Evolutionary conservation across 768 basidiomycete species (phyloP), one percentile per base, ranked within the genome.

Genomic region (Cytidiella melzeri): DNA sequence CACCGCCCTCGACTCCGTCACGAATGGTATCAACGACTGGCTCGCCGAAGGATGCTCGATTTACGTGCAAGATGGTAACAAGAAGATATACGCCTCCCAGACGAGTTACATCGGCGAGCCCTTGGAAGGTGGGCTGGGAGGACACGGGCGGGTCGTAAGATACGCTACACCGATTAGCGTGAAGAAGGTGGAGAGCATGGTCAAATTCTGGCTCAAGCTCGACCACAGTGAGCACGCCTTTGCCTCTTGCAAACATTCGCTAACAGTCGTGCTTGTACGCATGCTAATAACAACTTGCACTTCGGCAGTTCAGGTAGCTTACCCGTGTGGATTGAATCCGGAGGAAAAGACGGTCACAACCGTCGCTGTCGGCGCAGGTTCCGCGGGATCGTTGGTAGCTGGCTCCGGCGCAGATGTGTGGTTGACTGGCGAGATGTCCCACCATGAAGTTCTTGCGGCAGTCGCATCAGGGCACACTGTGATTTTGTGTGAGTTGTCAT

Each of bases 11-110:
- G 95, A 98, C 67, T 75, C 75, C n/a, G 81, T 88, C 1, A 75
- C 78, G 57, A 87, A 79, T 4, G 94, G 95, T 0, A 79, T 95
- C 46, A 96, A 95, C 61, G 92, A 94, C 67, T 96, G 89, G 88
- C 76, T 93, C 13, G 87, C 81, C 1, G 61, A 70, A 9, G 66
- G 65, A 45, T 63, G 27, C 57, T 64, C 28, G 30, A 34, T 34
- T 34, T 34, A 34, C 30, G 30, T 34, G 9, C 30, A 34, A 15
- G 30, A 34, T 15, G 30, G 30, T 15, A 34, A 34, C 30, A 34
- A 34, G 30, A 69, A 45, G 43, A 49, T 42, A 27, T 34, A 34
- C 15, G 30, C 30, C 30, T 34, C 30, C 9, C 30, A 34, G 30
- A 34, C 30, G 30, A 47, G 2, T 11, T 53, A 40, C 50, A 54